These are phyloP conservation scores for Fonsecaea pedrosoi DNA, from an alignment of 2,329 filamentous ascomycete species.

Conservation along the genomic window DNA sequence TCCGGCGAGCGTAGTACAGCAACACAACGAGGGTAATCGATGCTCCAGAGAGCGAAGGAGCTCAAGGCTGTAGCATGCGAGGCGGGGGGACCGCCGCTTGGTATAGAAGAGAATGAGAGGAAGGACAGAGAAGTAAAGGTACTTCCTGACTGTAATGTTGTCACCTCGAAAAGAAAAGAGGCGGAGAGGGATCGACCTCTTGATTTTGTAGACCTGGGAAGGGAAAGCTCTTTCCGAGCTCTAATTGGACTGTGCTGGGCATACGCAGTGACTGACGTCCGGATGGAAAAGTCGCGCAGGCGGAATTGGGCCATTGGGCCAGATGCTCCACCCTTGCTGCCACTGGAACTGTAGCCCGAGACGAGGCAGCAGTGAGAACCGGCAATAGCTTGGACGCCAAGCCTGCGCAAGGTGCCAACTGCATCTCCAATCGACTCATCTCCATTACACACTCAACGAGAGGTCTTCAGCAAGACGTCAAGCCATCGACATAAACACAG, in stretches of 20 bases:
- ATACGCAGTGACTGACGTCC: slow-evolving; percentile 19
- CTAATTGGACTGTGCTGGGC: slow-evolving; percentile 23
- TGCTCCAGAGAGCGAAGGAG: slow-evolving; percentile 33
- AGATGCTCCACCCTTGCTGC: slow-evolving; percentile 3
- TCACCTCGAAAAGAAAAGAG: not conserved
- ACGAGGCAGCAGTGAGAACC: slow-evolving; percentile 22
- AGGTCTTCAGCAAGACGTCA: slow-evolving; percentile 6
- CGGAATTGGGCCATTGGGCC: not conserved
- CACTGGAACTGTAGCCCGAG: slow-evolving; percentile 9
- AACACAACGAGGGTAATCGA: slow-evolving; percentile 20
- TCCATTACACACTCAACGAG: slow-evolving; percentile 32
- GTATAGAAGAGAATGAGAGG: slow-evolving; percentile 17
- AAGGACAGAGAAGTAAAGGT: slow-evolving; percentile 6
- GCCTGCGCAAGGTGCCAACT: slow-evolving; percentile 21
- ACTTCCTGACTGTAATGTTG: slow-evolving; percentile 8
- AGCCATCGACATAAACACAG: slow-evolving; percentile 13
- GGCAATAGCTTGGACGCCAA: slow-evolving; percentile 32
- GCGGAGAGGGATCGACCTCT: slow-evolving; percentile 1
- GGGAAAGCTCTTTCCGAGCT: slow-evolving; percentile 31
- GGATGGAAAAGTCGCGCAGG: slow-evolving; percentile 19
- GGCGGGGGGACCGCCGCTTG: slow-evolving; percentile 29
- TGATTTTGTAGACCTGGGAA: slow-evolving; percentile 10
- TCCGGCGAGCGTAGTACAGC: slow-evolving; percentile 18
- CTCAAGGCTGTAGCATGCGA: slow-evolving; percentile 32
- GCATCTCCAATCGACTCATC: slow-evolving; percentile 36